Percentiles rank a stretch among this genome's conserved stretches.
Conservation (phyloP, 768 basidiomycete species). For the Mycena vulgaris region DNA sequence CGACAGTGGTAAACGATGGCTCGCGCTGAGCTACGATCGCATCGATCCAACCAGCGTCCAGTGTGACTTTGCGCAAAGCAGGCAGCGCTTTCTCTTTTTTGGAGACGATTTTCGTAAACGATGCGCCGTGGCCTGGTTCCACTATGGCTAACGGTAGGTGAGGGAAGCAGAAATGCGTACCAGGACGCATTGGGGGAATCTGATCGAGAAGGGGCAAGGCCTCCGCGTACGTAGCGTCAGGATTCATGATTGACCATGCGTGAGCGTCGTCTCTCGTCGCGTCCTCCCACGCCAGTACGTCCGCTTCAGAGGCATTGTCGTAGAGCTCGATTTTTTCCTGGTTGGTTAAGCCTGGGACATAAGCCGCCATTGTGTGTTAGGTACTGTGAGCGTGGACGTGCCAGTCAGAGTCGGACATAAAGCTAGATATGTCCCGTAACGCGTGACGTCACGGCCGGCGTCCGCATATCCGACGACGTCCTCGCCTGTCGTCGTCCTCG, state of each 20-base stretch:
- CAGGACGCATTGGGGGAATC: slow-evolving; percentile 1
- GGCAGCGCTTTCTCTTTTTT: slow-evolving; percentile 8
- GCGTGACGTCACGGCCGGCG: too few species aligned
- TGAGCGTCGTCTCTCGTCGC: not conserved
- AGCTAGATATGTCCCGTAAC: too few species aligned
- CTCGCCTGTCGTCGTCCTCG: too few species aligned
- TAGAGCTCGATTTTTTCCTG: not conserved
- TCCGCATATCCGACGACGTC: too few species aligned
- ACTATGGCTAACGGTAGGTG: not conserved
- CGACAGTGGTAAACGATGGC: not conserved
- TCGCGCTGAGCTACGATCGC: not conserved
- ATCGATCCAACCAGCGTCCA: slow-evolving; percentile 1
- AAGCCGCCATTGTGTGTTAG: not conserved
- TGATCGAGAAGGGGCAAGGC: slow-evolving; percentile 12
- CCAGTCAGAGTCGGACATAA: too few species aligned
- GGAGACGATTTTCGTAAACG: slow-evolving; percentile 5
- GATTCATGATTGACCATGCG: not conserved
- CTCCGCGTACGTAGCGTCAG: slow-evolving; percentile 2
- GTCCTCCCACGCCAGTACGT: not conserved
- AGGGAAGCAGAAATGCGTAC: not conserved
- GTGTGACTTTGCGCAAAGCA: slow-evolving; percentile 8
- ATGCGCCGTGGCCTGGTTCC: not conserved
- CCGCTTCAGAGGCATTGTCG: not conserved
- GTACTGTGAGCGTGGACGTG: too few species aligned
- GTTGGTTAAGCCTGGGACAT: not conserved